phyloP scores from a whole-genome alignment of 1,139 yeast genomes.

The Pichia sp. region DNA sequence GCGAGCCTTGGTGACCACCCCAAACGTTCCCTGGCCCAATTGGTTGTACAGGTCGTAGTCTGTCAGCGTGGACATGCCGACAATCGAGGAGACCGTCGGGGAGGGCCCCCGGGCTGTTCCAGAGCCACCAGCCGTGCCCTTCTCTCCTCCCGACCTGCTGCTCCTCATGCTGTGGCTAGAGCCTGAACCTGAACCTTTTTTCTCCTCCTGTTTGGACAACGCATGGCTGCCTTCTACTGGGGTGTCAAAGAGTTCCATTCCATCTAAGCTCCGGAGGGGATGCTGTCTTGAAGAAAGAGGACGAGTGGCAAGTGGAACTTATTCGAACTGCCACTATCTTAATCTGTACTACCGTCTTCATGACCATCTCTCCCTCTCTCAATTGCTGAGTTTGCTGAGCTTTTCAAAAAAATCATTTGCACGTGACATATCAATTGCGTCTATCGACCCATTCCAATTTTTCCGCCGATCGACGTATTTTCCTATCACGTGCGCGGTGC shows the following conservation, averaged over 20 bases:
- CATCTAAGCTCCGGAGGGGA: neutral
- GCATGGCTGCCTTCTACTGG: neutral
- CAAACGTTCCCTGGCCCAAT: slow-evolving; percentile 93
- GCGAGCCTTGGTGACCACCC: slow-evolving; percentile 52
- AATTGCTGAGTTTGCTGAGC: no score
- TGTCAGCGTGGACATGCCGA: slow-evolving; percentile 9
- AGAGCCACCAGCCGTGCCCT: no score
- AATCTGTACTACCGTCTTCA: no score
- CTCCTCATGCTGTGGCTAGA: neutral
- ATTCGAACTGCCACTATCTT: no score
- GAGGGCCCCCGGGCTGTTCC: no score
- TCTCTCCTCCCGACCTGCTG: neutral
- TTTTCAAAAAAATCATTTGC: no score
- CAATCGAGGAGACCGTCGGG: neutral
- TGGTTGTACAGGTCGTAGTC: slow-evolving; percentile 15
- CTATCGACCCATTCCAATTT: no score
- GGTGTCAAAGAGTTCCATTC: slow-evolving; percentile 3
- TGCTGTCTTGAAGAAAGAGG: neutral
- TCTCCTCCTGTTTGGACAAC: neutral
- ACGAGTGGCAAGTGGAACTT: no score
- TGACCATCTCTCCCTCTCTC: no score
- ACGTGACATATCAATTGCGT: no score
- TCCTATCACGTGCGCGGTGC: no score
- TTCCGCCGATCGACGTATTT: no score
- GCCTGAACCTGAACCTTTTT: neutral